Evolutionary conservation across 495 filamentous ascomycete genomes (phyloP).

Genomic region (Podospora didyma): DNA sequence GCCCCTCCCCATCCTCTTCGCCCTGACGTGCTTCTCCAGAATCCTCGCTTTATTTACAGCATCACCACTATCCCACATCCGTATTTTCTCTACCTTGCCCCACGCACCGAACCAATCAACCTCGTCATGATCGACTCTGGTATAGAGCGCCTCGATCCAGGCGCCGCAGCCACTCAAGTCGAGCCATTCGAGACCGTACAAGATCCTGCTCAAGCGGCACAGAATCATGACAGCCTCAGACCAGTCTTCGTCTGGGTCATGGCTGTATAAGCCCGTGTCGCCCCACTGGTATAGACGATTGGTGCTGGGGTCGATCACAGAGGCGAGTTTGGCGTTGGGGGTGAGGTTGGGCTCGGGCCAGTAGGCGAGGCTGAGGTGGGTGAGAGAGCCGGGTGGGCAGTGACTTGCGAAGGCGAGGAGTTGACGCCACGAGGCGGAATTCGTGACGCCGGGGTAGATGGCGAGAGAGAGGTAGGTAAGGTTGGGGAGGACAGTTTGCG

Average conservation of each 20-base stretch:
- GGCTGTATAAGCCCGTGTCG: conserved; percentile 62
- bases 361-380: conserved; percentile 72
- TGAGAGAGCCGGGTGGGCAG: conserved; percentile 52
- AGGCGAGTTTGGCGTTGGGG: conserved; percentile 55
- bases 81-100: conserved; percentile 39
- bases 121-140: conserved; percentile 25
- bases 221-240: conserved; percentile 65
- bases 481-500: conserved; percentile 39
- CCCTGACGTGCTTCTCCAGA: conserved; percentile 7
- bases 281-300: conserved; percentile 49
- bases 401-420: conserved; percentile 60
- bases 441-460: conserved; percentile 26
- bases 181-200: conserved; percentile 72
- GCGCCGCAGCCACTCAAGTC: conserved; percentile 73
- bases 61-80: conserved; percentile 17
- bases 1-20: not conserved
- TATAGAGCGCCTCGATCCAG: conserved; percentile 62
- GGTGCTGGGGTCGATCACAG: conserved; percentile 35
- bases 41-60: not conserved
- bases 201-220: conserved; percentile 58
- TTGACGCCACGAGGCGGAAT: conserved; percentile 58
- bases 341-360: conserved; percentile 74
- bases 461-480: conserved; percentile 56
- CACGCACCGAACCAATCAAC: conserved; percentile 44
- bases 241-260: conserved; percentile 62